Conservation (phyloP, 371 early-diverging fungal genomes). For the Nematocida ironsii region DNA sequence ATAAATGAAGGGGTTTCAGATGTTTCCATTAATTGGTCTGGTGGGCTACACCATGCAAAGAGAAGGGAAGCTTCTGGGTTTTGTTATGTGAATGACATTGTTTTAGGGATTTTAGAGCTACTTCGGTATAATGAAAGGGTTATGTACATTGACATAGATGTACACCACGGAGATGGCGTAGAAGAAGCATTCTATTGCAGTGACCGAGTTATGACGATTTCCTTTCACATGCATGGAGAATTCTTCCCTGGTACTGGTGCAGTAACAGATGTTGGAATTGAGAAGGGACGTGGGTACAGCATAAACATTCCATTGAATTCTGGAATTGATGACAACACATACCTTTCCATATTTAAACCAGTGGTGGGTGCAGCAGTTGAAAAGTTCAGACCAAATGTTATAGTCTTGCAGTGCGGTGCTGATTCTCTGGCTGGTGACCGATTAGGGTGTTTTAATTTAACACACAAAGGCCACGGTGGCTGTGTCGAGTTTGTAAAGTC, state of each 20-base stretch:
- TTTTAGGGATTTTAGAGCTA: slow-evolving; percentile 80
- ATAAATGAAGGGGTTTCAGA: slow-evolving; percentile 76
- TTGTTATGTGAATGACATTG: slow-evolving; percentile 90
- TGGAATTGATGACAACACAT: slow-evolving; percentile 81
- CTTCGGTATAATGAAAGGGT: slow-evolving; percentile 75
- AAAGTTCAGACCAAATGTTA: slow-evolving; percentile 76
- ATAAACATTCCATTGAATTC: slow-evolving; percentile 83
- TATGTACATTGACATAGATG: slow-evolving; percentile 86
- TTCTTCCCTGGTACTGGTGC: slow-evolving; percentile 88
- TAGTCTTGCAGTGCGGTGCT: slow-evolving; percentile 89
- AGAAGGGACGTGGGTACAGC: slow-evolving; percentile 72
- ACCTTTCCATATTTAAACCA: slow-evolving; percentile 77
- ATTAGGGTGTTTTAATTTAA: slow-evolving; percentile 82
- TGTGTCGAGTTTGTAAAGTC: slow-evolving; percentile 79
- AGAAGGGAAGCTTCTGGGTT: slow-evolving; percentile 85
- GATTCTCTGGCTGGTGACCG: slow-evolving; percentile 85
- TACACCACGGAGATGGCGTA: slow-evolving; percentile 92
- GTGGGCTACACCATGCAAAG: slow-evolving; percentile 90
- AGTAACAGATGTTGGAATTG: slow-evolving; percentile 75
- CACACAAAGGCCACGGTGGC: slow-evolving; percentile 80
- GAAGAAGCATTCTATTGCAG: slow-evolving; percentile 82
- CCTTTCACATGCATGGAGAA: slow-evolving; percentile 86
- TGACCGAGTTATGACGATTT: slow-evolving; percentile 84
- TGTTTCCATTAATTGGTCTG: slow-evolving; percentile 86
- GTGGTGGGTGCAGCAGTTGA: slow-evolving; percentile 76